phyloP scores from a whole-genome alignment of 768 basidiomycete genomes.

The Russula abietina region DNA sequence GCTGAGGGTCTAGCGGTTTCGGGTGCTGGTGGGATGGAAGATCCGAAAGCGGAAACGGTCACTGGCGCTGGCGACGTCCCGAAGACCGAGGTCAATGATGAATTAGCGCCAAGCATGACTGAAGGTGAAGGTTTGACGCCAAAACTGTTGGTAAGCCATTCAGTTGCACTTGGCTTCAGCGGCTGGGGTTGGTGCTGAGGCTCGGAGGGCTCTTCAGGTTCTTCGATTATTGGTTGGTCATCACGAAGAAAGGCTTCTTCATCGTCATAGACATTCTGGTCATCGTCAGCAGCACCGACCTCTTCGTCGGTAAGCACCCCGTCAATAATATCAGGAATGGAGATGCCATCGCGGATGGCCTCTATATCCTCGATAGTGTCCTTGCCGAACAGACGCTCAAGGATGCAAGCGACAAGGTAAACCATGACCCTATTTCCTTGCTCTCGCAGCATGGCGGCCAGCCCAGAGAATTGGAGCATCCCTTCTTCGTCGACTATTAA shows the following conservation, averaged over 20 bases:
- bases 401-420: slow-evolving; percentile 82
- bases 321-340: slow-evolving; percentile 62
- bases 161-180: slow-evolving; percentile 31
- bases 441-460: slow-evolving; percentile 56
- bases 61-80: slow-evolving; percentile 9
- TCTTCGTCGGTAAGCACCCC: slow-evolving; percentile 37
- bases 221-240: slow-evolving; percentile 15
- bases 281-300: slow-evolving; percentile 23
- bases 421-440: slow-evolving; percentile 66
- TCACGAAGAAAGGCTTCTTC: slow-evolving; percentile 19
- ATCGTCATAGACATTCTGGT: slow-evolving; percentile 24
- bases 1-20: slow-evolving; percentile 1
- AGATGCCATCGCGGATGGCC: slow-evolving; percentile 49
- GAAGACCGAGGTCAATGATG: slow-evolving; percentile 27
- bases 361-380: slow-evolving; percentile 76
- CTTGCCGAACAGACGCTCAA: slow-evolving; percentile 80
- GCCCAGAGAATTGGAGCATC: slow-evolving; percentile 61
- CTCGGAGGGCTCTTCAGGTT: slow-evolving; percentile 11
- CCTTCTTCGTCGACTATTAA: slow-evolving; percentile 57
- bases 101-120: slow-evolving; percentile 17
- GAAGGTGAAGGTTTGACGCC: slow-evolving; percentile 28
- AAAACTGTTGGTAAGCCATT: slow-evolving; percentile 33
- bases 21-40: slow-evolving; percentile 21
- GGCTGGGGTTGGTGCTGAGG: slow-evolving; percentile 20
- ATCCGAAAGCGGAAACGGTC: slow-evolving; percentile 13